Evolutionary conservation across 2,329 filamentous ascomycete species (phyloP).

Genomic region (Ophiocordyceps camponoti-leonardi): DNA sequence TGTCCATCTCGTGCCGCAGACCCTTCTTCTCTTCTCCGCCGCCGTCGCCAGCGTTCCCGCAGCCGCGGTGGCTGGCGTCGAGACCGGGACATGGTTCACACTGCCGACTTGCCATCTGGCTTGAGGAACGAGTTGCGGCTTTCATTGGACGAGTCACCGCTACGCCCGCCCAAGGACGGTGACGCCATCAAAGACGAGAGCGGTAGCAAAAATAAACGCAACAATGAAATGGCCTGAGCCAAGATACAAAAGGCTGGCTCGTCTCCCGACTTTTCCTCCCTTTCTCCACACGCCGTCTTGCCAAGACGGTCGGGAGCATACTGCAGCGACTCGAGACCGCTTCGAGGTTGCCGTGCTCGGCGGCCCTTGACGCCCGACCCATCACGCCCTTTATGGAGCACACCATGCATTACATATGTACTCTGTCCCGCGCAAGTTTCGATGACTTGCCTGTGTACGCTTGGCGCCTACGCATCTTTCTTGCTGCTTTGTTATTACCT

Average conservation of each 20-base stretch:
- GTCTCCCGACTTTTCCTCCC: too few relatives aligned
- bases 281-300: neutral
- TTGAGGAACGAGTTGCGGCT: conserved; percentile 17
- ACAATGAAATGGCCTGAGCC: neutral
- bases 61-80: conserved; percentile 9
- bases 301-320: neutral
- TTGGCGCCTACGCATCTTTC: neutral
- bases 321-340: neutral
- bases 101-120: conserved; percentile 13
- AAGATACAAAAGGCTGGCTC: neutral
- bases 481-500: neutral
- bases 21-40: conserved; percentile 6
- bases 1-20: conserved; percentile 20
- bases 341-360: neutral
- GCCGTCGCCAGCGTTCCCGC: neutral
- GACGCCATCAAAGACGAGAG: neutral
- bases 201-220: neutral
- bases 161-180: conserved; percentile 3
- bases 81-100: conserved; percentile 12
- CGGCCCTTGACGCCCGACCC: neutral
- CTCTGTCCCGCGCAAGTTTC: neutral
- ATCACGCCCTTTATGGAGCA: neutral
- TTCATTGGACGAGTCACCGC: neutral
- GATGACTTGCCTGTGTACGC: neutral
- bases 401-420: neutral